phyloP scores from a whole-genome alignment of 2,329 filamentous ascomycete genomes.

The Alternaria sp. region DNA sequence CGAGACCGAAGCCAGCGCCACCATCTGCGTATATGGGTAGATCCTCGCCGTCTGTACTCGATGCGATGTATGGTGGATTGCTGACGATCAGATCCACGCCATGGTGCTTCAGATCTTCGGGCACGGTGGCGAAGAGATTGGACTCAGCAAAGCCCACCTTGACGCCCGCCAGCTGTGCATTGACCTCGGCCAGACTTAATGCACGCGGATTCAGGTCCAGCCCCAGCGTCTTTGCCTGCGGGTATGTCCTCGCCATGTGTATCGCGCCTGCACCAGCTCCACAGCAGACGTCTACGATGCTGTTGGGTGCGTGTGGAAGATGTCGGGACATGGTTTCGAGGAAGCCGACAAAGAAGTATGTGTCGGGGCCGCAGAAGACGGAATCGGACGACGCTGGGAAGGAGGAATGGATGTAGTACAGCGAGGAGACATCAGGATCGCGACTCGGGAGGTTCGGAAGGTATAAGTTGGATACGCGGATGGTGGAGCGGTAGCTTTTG shows the following conservation, averaged over 20 bases:
- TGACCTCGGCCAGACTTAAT: constrained; percentile 22
- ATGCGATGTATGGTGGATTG: constrained; percentile 35
- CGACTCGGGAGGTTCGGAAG: constrained; percentile 9
- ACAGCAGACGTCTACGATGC: constrained; percentile 31
- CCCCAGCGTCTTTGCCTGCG: constrained; percentile 22
- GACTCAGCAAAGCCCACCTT: constrained; percentile 26
- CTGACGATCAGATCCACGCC: constrained; percentile 31
- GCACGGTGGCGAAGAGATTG: constrained; percentile 24
- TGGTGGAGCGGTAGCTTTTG: constrained; percentile 18
- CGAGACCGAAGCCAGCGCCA: constrained; percentile 28
- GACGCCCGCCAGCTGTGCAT: constrained; percentile 20
- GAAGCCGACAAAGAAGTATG: constrained; percentile 30
- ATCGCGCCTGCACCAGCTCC: constrained; percentile 33
- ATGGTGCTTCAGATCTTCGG: constrained; percentile 5
- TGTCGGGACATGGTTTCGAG: constrained; percentile 17
- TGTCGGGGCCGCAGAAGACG: constrained; percentile 34
- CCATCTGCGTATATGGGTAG: constrained; percentile 35
- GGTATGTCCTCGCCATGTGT: constrained; percentile 28
- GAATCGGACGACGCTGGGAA: constrained; percentile 28
- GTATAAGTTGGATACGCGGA: constrained; percentile 33
- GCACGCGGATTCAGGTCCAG: constrained; percentile 30
- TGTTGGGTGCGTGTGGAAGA: constrained; percentile 10
- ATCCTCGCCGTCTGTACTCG: constrained; percentile 23
- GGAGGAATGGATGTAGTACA: constrained; percentile 32
- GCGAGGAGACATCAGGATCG: constrained; percentile 1